These are phyloP conservation scores for Mortierella sp. DNA, from an alignment of 371 early-diverging fungal species.

Conservation along the genomic window DNA sequence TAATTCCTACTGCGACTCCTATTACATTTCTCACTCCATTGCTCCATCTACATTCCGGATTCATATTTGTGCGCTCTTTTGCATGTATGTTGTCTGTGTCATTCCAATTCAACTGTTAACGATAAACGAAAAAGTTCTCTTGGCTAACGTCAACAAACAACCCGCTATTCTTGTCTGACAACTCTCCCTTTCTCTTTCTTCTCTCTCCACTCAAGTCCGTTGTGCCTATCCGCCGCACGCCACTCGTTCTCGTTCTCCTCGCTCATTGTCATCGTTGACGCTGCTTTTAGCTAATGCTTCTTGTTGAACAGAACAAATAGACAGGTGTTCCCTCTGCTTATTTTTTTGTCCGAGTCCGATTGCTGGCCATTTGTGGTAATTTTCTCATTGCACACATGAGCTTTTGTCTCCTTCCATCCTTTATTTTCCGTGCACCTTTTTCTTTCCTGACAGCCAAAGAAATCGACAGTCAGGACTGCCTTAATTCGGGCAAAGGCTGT, in stretches of 20 bases:
- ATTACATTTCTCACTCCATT: background rate
- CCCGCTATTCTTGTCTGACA: background rate
- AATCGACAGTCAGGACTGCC: background rate
- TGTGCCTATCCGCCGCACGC: background rate
- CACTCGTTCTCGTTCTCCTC: background rate
- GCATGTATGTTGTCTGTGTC: background rate
- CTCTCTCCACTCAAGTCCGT: background rate
- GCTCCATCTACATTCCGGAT: conserved; percentile 3
- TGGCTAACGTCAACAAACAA: background rate
- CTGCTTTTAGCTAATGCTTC: background rate
- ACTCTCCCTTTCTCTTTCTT: background rate
- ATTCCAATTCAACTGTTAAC: background rate
- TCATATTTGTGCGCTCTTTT: background rate
- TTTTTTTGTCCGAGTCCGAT: background rate
- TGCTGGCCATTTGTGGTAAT: conserved; percentile 11
- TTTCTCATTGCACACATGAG: background rate
- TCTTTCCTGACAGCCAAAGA: background rate
- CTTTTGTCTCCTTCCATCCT: background rate
- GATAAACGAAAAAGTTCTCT: background rate
- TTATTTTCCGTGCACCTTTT: background rate
- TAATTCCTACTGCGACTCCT: background rate
- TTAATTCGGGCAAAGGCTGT: background rate
- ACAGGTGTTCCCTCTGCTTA: background rate
- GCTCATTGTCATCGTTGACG: background rate
- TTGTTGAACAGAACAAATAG: background rate